Evolutionary conservation across 306 rosid species (phyloP), one percentile per base, ranked within the genome.

Genomic region (Heteromeles arbutifolia): DNA sequence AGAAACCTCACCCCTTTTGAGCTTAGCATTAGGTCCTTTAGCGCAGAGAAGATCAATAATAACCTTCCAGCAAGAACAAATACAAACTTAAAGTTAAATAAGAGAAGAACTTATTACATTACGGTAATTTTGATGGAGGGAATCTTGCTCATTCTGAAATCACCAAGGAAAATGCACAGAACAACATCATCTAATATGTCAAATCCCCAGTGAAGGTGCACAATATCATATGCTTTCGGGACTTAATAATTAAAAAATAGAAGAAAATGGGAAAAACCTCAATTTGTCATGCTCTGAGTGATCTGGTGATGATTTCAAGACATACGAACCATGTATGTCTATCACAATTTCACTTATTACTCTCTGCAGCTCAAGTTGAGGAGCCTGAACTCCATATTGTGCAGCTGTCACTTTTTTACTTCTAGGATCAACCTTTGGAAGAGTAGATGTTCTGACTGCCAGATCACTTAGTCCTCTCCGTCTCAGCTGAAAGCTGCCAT

Each of bases 401-500:
- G 96, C 93, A 65, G 89, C 98, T 45, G 43, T 85, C 32, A 69
- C 85, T 77, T 82, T 84, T 83, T 85, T 92, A 81, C 79, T 83
- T 82, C 86, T 92, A 81, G 88, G 78, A 84, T 86, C 93, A 63
- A 87, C 83, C 84, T 92, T 95, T 22, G 91, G 80, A 61, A 77
- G 89, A 53, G 74, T 76, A 29, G 82, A 70, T 48, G 75, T 73
- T 62, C 86, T 81, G 59, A 90, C 77, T 3, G 93, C 92, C 88
- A 83, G 74, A 43, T 71, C 84, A 50, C 96, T 90, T 82, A 95
- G 79, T 79, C 84, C 90, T 67, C 89, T 81, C 58, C 93, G 78
- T 85, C 92, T 88, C 69, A 84, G 78, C 86, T 89, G 93, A 86
- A 95, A 86, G 83, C 99, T 95, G 90, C 84, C 74, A 84, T 68